Percentiles rank a stretch among this genome's conserved stretches.
Conservation (phyloP, 768 basidiomycete species). For the Lyophyllum semitale region DNA sequence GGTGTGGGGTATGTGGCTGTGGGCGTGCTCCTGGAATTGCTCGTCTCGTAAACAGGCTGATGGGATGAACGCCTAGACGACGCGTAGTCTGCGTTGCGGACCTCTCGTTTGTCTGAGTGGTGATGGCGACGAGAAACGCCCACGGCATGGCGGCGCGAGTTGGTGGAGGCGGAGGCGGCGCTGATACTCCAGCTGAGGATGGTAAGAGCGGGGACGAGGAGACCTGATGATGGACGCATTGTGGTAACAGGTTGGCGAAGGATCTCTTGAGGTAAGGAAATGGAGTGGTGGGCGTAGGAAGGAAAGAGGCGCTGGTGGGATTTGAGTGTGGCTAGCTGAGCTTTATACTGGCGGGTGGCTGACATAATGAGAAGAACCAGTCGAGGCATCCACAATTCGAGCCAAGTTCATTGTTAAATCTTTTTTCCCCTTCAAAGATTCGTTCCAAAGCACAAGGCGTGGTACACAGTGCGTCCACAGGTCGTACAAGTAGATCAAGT, state of each 20-base stretch:
- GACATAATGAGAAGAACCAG: too few relatives aligned
- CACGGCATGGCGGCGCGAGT: neutral
- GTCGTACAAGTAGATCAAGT: too few relatives aligned
- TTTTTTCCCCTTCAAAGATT: too few relatives aligned
- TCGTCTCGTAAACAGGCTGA: neutral
- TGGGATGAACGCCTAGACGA: neutral
- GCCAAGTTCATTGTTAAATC: too few relatives aligned
- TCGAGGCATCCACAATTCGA: too few relatives aligned
- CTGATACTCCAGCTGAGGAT: slow-evolving; percentile 15
- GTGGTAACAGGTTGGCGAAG: neutral
- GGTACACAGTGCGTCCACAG: too few relatives aligned
- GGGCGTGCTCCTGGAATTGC: neutral
- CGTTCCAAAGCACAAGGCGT: too few relatives aligned
- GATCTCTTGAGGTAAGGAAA: neutral
- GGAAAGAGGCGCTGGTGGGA: neutral
- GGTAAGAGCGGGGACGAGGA: slow-evolving; percentile 13
- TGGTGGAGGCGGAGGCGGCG: slow-evolving; percentile 5
- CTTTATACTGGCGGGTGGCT: neutral
- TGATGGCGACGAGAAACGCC: neutral
- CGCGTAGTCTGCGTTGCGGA: slow-evolving; percentile 18
- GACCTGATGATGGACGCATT: slow-evolving; percentile 11
- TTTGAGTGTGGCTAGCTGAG: neutral
- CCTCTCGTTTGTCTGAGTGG: slow-evolving; percentile 2
- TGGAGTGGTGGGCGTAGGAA: neutral
- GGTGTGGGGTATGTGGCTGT: neutral